phyloP scores from a whole-genome alignment of 805 yeast genomes.

The Tetrapisispora arboricola region DNA sequence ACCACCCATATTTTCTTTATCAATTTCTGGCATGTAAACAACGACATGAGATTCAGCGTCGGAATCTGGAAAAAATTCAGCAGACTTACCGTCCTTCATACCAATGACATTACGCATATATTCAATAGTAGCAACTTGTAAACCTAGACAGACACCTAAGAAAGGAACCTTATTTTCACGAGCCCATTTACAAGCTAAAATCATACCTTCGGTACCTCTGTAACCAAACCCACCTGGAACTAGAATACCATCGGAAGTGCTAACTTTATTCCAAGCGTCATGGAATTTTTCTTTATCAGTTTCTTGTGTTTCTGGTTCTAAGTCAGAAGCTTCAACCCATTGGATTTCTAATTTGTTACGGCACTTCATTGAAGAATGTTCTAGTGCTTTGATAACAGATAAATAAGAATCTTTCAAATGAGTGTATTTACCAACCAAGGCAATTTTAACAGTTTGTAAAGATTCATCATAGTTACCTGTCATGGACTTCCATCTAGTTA shows the following conservation, averaged over 20 bases:
- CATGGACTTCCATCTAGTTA: conserved; percentile 68
- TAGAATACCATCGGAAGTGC: conserved; percentile 90
- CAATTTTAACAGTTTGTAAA: conserved; percentile 81
- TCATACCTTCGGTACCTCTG: conserved; percentile 98
- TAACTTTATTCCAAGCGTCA: conserved; percentile 88
- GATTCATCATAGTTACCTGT: conserved; percentile 76
- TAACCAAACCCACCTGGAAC: conserved; percentile 98
- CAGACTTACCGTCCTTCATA: conserved; percentile 56
- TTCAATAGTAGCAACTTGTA: conserved; percentile 95
- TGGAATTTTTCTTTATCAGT: conserved; percentile 69
- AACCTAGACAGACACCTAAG: conserved; percentile 93
- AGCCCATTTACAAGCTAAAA: conserved; percentile 96
- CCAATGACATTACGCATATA: conserved; percentile 76
- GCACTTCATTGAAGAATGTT: conserved; percentile 90
- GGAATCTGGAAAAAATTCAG: conserved; percentile 65
- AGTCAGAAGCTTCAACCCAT: conserved; percentile 93
- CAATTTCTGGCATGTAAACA: conserved; percentile 97
- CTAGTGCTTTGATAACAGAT: conserved; percentile 89
- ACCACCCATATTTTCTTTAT: conserved; percentile 92
- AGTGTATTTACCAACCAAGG: conserved; percentile 95
- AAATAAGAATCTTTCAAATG: conserved; percentile 89
- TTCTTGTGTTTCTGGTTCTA: conserved; percentile 63
- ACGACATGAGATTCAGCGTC: conserved; percentile 58
- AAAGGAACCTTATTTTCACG: conserved; percentile 90
- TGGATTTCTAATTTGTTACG: conserved; percentile 72